These are phyloP conservation scores for Phytopythium chamaehyphon DNA, from an alignment of 352 stramenopile species.

Conservation along the genomic window DNA sequence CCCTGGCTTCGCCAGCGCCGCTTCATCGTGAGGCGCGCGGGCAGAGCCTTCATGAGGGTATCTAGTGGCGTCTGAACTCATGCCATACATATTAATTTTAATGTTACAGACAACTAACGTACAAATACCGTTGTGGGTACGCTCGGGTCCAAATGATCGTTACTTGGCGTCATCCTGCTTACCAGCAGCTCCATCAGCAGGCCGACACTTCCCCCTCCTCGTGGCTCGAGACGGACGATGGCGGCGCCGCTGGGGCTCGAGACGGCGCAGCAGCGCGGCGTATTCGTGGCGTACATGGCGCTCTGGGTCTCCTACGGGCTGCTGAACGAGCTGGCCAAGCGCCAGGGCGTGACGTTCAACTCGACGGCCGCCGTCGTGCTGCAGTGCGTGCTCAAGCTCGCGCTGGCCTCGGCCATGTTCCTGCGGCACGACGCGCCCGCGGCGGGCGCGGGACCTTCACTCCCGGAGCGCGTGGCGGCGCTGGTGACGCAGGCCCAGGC, in stretches of 20 bases:
- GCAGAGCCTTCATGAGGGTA: too few relatives aligned
- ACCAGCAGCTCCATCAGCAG: too few relatives aligned
- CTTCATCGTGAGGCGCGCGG: too few relatives aligned
- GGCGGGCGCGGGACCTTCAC: conserved; percentile 2
- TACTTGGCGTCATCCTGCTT: neutral
- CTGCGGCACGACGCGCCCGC: conserved; percentile 39
- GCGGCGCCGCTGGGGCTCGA: conserved; percentile 63
- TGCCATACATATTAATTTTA: too few relatives aligned
- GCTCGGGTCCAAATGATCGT: too few relatives aligned
- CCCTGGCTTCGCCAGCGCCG: too few relatives aligned
- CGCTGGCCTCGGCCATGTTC: conserved; percentile 68
- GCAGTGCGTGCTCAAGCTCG: conserved; percentile 69
- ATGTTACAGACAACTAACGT: too few relatives aligned
- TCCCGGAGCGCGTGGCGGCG: conserved; percentile 21
- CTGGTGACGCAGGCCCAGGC: conserved; percentile 32
- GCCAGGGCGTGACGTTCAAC: conserved; percentile 62
- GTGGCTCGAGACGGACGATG: too few relatives aligned
- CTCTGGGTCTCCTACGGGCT: conserved; percentile 79
- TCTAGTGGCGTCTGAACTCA: too few relatives aligned
- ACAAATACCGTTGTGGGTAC: too few relatives aligned
- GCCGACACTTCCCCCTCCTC: neutral
- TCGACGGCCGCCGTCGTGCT: conserved; percentile 72
- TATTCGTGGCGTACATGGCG: conserved; percentile 79
- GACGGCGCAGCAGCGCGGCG: conserved; percentile 57
- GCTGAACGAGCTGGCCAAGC: conserved; percentile 76